These are phyloP conservation scores for Colletotrichum tamarilloi DNA, from an alignment of 2,329 filamentous ascomycete genomes.

Conservation along the genomic window DNA sequence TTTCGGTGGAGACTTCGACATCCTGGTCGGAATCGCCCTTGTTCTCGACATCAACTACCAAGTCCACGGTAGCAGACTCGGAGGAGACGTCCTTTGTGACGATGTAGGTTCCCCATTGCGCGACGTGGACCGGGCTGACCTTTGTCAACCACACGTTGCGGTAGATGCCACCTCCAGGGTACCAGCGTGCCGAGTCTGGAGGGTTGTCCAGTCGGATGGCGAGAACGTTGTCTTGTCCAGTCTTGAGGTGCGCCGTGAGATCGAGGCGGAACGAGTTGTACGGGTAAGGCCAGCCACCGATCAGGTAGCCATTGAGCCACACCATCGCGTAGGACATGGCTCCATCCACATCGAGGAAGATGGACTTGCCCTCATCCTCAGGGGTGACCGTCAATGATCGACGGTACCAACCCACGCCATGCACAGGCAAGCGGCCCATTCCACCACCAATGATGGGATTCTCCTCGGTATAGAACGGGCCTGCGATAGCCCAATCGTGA, in stretches of 20 bases:
- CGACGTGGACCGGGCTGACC: slow-evolving; percentile 57
- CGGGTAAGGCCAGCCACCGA: slow-evolving; percentile 63
- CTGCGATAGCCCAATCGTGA: slow-evolving; percentile 62
- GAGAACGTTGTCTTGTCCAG: slow-evolving; percentile 52
- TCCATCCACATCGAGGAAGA: slow-evolving; percentile 61
- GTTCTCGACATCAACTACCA: slow-evolving; percentile 60
- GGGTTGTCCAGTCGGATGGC: slow-evolving; percentile 64
- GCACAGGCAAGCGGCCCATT: slow-evolving; percentile 57
- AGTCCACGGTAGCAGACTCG: slow-evolving; percentile 54
- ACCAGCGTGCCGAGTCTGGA: slow-evolving; percentile 61
- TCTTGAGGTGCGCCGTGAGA: slow-evolving; percentile 54
- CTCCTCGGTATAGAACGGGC: slow-evolving; percentile 53
- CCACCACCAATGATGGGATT: slow-evolving; percentile 49
- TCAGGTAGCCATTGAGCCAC: slow-evolving; percentile 61
- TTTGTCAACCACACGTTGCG: slow-evolving; percentile 66
- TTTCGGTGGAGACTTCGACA: slow-evolving; percentile 52
- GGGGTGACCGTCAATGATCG: slow-evolving; percentile 47
- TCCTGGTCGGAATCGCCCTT: slow-evolving; percentile 42
- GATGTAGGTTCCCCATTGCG: slow-evolving; percentile 61
- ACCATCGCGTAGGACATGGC: slow-evolving; percentile 64
- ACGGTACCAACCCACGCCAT: slow-evolving; percentile 67
- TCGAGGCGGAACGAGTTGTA: slow-evolving; percentile 64
- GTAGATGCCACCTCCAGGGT: slow-evolving; percentile 65
- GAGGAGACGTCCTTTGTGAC: slow-evolving; percentile 57
- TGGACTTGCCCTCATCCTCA: slow-evolving; percentile 47